A percentile compares a stretch with the other conserved stretches of the same genome.
phyloP scores from a whole-genome alignment of 1,284 basidiomycete species.

The Afroboletus lepidellus region DNA sequence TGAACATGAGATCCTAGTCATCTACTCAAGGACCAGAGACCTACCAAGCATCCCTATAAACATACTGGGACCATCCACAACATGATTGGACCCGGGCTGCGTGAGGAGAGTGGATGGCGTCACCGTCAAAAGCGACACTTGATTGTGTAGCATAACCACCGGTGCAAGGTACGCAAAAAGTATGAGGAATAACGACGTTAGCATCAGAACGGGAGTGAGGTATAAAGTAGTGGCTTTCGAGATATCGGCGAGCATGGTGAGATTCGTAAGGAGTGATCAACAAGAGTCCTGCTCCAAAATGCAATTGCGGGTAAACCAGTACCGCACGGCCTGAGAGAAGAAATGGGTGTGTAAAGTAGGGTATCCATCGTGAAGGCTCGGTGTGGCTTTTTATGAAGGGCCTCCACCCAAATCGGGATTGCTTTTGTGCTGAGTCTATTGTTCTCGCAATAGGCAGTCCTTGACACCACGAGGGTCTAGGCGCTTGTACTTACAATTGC shows the following conservation, averaged over 20 bases:
- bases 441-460: conserved; percentile 13
- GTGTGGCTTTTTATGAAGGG: conserved; percentile 17
- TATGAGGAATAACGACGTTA: conserved; percentile 63
- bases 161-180: conserved; percentile 69
- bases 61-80: conserved; percentile 68
- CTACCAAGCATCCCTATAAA: conserved; percentile 66
- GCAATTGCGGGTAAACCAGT: conserved; percentile 23
- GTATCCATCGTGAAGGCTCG: conserved; percentile 2
- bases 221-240: conserved; percentile 70
- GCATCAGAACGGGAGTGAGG: conserved; percentile 62
- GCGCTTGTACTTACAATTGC: neutral
- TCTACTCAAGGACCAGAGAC: conserved; percentile 15
- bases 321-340: conserved; percentile 16
- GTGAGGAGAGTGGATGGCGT: conserved; percentile 55
- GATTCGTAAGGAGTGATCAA: conserved; percentile 4
- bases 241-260: conserved; percentile 53
- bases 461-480: neutral
- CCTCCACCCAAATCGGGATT: conserved; percentile 3
- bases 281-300: conserved; percentile 21
- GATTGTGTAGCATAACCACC: conserved; percentile 53
- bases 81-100: conserved; percentile 39
- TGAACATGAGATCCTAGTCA: neutral
- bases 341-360: neutral
- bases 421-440: conserved; percentile 20
- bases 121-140: conserved; percentile 64